A percentile compares a stretch with the other conserved stretches of the same genome.
These are phyloP conservation scores for Ascobolus immersus DNA, from an alignment of 495 filamentous ascomycete species.

Conservation along the genomic window DNA sequence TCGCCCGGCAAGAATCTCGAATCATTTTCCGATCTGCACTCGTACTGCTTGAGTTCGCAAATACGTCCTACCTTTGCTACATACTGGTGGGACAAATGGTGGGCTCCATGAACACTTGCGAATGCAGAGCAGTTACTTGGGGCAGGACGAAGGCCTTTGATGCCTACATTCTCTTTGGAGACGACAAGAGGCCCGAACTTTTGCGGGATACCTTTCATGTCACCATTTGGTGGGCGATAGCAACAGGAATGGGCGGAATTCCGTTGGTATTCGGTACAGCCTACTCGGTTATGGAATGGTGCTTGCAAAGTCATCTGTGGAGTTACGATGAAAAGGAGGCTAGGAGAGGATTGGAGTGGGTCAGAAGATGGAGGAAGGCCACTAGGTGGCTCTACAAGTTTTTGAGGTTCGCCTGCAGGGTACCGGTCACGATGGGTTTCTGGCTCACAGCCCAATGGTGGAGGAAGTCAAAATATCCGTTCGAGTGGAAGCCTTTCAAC, in stretches of 20 bases:
- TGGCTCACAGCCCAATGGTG: no score
- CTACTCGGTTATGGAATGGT: conserved; percentile 8
- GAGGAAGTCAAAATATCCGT: no score
- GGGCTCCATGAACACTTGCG: conserved; percentile 6
- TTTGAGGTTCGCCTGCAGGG: no score
- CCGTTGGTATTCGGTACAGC: conserved; percentile 3
- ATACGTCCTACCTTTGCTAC: conserved; percentile 6
- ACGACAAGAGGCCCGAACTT: no score
- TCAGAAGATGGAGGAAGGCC: conserved; percentile 7
- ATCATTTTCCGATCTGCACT: neutral
- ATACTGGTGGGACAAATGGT: conserved; percentile 6
- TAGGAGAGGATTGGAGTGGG: conserved; percentile 2
- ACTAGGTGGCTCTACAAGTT: neutral
- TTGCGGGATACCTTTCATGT: conserved; percentile 1
- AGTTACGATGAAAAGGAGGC: conserved; percentile 5
- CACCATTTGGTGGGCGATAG: conserved; percentile 1
- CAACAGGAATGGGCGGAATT: conserved; percentile 2
- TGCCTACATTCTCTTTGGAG: conserved; percentile 8
- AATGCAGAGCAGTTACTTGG: conserved; percentile 6
- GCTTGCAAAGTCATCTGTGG: conserved; percentile 8
- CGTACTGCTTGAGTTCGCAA: conserved; percentile 3
- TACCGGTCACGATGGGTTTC: no score
- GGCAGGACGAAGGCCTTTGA: conserved; percentile 1
- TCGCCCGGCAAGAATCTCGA: neutral
- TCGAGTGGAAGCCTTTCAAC: no score